Percentiles rank a stretch among this genome's conserved stretches.
Evolutionary conservation across 2,329 filamentous ascomycete species (phyloP).

Genomic region (Fusarium graminum): DNA sequence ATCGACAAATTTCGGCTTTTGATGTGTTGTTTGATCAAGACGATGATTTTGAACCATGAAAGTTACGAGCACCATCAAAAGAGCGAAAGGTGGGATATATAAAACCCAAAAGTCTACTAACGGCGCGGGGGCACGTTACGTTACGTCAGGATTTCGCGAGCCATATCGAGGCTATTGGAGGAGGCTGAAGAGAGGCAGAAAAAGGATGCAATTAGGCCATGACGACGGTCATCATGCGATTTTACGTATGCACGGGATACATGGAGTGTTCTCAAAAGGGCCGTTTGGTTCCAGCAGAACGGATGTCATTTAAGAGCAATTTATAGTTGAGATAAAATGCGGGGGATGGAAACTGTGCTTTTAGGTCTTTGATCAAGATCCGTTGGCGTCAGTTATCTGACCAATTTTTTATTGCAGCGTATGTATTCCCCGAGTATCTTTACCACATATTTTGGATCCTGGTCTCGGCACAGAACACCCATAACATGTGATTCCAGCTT

Average conservation of each 20-base stretch:
- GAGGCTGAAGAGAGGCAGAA: slow-evolving; percentile 23
- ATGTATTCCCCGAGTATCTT: not conserved
- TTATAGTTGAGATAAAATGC: slow-evolving; percentile 25
- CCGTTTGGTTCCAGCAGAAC: slow-evolving; percentile 17
- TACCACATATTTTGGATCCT: not conserved
- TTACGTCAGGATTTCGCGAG: slow-evolving; percentile 39
- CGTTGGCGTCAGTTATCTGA: slow-evolving; percentile 18
- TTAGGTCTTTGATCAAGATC: slow-evolving; percentile 21
- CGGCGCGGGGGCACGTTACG: slow-evolving; percentile 29
- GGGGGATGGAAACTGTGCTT: slow-evolving; percentile 18
- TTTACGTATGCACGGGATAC: not conserved
- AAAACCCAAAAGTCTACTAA: slow-evolving; percentile 26
- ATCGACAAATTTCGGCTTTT: not conserved
- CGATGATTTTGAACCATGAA: slow-evolving; percentile 1
- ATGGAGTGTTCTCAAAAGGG: slow-evolving; percentile 11
- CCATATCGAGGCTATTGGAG: slow-evolving; percentile 27
- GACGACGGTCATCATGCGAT: slow-evolving; percentile 39
- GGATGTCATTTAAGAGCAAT: slow-evolving; percentile 6
- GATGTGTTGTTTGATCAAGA: not conserved
- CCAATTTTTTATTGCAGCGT: slow-evolving; percentile 1
- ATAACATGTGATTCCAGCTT: slow-evolving; percentile 28
- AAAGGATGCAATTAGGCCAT: slow-evolving; percentile 21
- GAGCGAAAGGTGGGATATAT: slow-evolving; percentile 27
- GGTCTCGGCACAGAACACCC: not conserved
- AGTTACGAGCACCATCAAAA: slow-evolving; percentile 1